Base-by-base conservation (phyloP, 768 basidiomycete genomes). In the Tricholoma flavovirens region DNA sequence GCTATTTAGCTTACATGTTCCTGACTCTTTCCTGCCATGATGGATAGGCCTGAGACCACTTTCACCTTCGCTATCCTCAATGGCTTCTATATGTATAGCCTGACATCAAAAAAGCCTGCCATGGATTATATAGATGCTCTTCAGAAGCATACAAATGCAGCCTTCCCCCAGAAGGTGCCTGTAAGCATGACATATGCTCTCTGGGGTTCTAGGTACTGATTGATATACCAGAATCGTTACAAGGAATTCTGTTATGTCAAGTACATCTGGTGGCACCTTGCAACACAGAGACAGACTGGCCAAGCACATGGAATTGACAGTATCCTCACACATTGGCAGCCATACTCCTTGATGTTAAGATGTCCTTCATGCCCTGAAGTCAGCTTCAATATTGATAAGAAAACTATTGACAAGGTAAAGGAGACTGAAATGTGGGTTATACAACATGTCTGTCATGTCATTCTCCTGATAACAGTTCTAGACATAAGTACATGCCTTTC, bases 321-420 rank as follows among this genome's bases (percentile, higher is more conserved):
- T 2, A 5, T 60, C 10, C 22, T 69, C 15, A 24, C 60, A 4
- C 40, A 51, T 35, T 51, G 58, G 9, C 48, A 52, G 9, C 17
- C 30, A 40, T 42, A 56, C n/a, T 62, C 59, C 7, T 36, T 67
- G 11, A 55, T 54, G 22, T 33, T 66, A 8, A 55, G 55, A 32
- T 70, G 69, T 40, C 61, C 62, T 4, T 58, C 65, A 8, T 71
- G 70, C 51, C 70, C 68, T 12, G 64, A 71, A n/a, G n/a, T n/a
- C n/a, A n/a, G n/a, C n/a, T n/a, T n/a, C n/a, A n/a, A n/a, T n/a
- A n/a, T n/a, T n/a, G 64, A 64, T 9, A 29, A 62, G 29, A 57
- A 55, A n/a, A 60, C 55, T 1, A 53, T 65, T 17, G 56, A 57
- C 15, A 36, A 38, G 5, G 65, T 62, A 17, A 17, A 10, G 24